Evolutionary conservation across 768 basidiomycete species (phyloP).

Genomic region (Suillus brevipes): DNA sequence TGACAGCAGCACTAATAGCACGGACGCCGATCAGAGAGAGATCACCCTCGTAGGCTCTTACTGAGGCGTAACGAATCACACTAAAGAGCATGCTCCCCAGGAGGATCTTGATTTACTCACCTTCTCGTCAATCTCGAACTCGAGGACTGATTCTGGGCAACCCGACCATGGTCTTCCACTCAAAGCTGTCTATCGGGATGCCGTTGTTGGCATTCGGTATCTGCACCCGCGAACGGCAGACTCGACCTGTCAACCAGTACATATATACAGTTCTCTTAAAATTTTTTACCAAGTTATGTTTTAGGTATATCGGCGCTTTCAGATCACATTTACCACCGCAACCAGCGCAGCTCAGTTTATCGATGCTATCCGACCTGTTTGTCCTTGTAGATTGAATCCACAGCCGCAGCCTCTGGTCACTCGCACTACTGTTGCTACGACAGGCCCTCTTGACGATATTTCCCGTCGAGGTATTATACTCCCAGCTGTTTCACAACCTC

Average conservation of each 20-base stretch:
- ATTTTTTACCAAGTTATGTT: slow-evolving; percentile 9
- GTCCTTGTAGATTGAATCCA: slow-evolving; percentile 70
- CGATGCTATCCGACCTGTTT: slow-evolving; percentile 61
- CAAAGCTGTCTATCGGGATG: slow-evolving; percentile 77
- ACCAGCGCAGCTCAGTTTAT: slow-evolving; percentile 57
- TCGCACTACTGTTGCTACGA: slow-evolving; percentile 18
- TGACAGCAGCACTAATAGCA: slow-evolving; percentile 37
- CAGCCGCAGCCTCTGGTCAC: slow-evolving; percentile 23
- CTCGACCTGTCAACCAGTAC: slow-evolving; percentile 33
- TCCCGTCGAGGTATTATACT: slow-evolving; percentile 18
- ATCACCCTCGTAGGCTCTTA: slow-evolving; percentile 61
- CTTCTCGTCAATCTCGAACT: slow-evolving; percentile 51
- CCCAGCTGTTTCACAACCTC: neutral
- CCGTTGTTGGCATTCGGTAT: slow-evolving; percentile 75
- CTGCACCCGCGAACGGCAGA: slow-evolving; percentile 46
- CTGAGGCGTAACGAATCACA: slow-evolving; percentile 13
- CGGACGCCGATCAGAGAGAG: slow-evolving; percentile 49
- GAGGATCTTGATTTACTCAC: slow-evolving; percentile 76
- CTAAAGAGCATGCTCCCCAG: slow-evolving; percentile 37
- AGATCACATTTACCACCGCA: slow-evolving; percentile 61
- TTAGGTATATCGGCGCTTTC: slow-evolving; percentile 76
- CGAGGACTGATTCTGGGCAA: slow-evolving; percentile 29
- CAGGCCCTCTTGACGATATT: slow-evolving; percentile 8
- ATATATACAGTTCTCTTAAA: slow-evolving; percentile 10
- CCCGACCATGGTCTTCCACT: slow-evolving; percentile 63